Base-by-base conservation (phyloP, 495 filamentous ascomycete species). In the Daldinia caldariorum region DNA sequence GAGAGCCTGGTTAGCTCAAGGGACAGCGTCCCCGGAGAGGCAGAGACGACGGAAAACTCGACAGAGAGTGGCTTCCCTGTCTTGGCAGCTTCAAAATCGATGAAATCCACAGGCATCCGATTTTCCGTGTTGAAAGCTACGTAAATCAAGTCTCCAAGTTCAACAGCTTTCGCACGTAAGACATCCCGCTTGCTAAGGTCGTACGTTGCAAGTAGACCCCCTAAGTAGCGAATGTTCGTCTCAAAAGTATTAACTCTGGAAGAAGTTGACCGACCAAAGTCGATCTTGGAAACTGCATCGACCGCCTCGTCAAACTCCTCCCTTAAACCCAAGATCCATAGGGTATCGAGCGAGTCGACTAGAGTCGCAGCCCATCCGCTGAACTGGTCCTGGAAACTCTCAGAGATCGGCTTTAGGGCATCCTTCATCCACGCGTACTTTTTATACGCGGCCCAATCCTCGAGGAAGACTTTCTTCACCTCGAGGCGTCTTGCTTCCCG, bases 241-340 rank as follows among this genome's bases (percentile, higher is more conserved):
- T 97, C 93, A 67, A 94, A 95, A 6, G 93, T 84, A 53, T 90
- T 91, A 49, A 94, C 87, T 53, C 77, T 76, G n/a, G 81, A 80
- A 49, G 82, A 89, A 7, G 89, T 92, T 3, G 78, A 78, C 13
- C 75, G 49, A 34, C 74, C 75, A 73, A 98, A 98, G 79, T 98
- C 92, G 58, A 97, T 94, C 54, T 86, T 78, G 29, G 86, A 85
- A 13, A 97, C 88, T 4, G 85, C 87, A 37, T 88, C 82, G 1
- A 94, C 88, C 3, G 93, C 94, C 67, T 92, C 89, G 54, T 92
- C 87, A 73, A 97, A 97, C 53, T 97, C 94, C 4, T 89, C 83
- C 73, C 90, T 87, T 74, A 97, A 72, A 7, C 87, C 92, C 91
- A 97, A 93, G 61, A 97, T 94, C 93, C 93, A 97, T 4, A 97